These are phyloP conservation scores for Malassezia obtusa DNA, from an alignment of 1,284 basidiomycete genomes.

Conservation along the genomic window DNA sequence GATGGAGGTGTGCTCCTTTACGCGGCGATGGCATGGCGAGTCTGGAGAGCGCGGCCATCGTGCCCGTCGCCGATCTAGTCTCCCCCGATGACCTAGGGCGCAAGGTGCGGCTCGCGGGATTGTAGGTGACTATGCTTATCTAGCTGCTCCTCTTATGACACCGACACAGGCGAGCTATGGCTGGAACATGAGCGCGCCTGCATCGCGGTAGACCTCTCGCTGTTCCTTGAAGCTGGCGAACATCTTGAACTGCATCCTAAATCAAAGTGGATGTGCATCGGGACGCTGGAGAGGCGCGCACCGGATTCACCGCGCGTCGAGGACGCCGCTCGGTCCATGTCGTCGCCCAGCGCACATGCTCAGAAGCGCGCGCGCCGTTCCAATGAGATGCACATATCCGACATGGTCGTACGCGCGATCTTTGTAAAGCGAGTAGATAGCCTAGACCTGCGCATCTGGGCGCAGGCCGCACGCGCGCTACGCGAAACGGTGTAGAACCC, in stretches of 20 bases:
- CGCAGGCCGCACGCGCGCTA: conserved; percentile 4
- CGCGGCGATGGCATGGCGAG: neutral
- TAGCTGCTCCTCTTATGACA: conserved; percentile 10
- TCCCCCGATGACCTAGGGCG: neutral
- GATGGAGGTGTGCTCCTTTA: neutral
- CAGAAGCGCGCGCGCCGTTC: neutral
- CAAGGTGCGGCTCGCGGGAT: conserved; percentile 14
- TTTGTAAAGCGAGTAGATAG: conserved; percentile 4
- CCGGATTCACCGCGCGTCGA: neutral
- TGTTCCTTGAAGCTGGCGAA: conserved; percentile 1
- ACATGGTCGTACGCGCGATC: conserved; percentile 6
- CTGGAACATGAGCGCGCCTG: conserved; percentile 5
- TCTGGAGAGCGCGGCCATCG: conserved; percentile 4
- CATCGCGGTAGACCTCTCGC: conserved; percentile 6
- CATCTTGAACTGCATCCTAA: neutral
- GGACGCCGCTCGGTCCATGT: neutral
- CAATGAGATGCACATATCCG: neutral
- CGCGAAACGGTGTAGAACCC: neutral
- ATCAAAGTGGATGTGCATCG: conserved; percentile 14
- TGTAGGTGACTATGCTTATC: conserved; percentile 4
- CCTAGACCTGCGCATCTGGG: conserved; percentile 15
- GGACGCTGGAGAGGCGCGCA: neutral
- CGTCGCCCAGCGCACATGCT: neutral
- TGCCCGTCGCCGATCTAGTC: conserved; percentile 9
- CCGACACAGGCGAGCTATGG: neutral